Percentiles rank a stretch among this genome's conserved stretches.
phyloP scores from a whole-genome alignment of 1,139 yeast genomes.

The Lodderomyces margitis region DNA sequence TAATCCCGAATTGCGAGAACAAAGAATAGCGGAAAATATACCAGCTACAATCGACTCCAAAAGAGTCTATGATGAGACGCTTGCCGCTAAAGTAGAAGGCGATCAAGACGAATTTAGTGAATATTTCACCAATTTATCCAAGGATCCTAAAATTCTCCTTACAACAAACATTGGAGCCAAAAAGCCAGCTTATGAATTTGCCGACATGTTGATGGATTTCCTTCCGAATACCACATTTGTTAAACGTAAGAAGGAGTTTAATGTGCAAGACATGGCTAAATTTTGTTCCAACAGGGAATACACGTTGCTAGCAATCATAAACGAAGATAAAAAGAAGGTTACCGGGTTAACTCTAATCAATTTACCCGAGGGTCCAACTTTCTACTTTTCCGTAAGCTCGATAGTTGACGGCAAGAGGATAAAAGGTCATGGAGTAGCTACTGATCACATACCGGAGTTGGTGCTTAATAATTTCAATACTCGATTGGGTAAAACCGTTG shows the following conservation, averaged over 20 bases:
- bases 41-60: conserved; percentile 88
- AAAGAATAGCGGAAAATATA: conserved; percentile 74
- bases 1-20: conserved; percentile 78
- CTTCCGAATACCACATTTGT: conserved; percentile 84
- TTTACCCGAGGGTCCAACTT: conserved; percentile 92
- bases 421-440: conserved; percentile 85
- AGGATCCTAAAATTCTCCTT: conserved; percentile 76
- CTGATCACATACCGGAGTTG: conserved; percentile 88
- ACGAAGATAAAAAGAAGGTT: conserved; percentile 89
- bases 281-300: conserved; percentile 78
- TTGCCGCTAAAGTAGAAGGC: conserved; percentile 69
- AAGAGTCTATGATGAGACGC: conserved; percentile 89
- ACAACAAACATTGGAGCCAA: conserved; percentile 88
- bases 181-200: conserved; percentile 86
- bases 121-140: conserved; percentile 56
- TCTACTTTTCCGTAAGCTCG: conserved; percentile 84
- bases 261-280: conserved; percentile 81
- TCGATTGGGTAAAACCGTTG: conserved; percentile 88
- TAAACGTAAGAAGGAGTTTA: conserved; percentile 80
- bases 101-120: conserved; percentile 69
- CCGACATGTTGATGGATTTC: conserved; percentile 79
- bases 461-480: conserved; percentile 90
- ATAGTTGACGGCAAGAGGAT: conserved; percentile 73
- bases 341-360: conserved; percentile 92
- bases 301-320: conserved; percentile 83